phyloP scores from a whole-genome alignment of 1,284 basidiomycete genomes.

The Trichosporon sp. region DNA sequence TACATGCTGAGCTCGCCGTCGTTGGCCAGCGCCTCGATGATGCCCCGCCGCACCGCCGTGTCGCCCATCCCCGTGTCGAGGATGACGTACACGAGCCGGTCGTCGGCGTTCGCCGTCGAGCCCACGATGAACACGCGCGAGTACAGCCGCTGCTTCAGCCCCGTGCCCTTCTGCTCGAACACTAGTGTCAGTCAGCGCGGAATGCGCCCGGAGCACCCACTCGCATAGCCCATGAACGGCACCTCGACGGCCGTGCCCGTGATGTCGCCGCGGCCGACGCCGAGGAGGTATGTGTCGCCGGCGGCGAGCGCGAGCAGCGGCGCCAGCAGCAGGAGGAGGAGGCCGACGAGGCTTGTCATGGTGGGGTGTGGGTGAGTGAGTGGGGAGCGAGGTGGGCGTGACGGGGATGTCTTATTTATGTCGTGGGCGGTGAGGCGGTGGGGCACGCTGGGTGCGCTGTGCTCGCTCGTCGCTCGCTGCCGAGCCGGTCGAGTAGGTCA shows the following conservation, averaged over 20 bases:
- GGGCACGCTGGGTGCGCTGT: background rate
- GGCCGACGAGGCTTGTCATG: background rate
- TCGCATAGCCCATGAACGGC: conserved; percentile 15
- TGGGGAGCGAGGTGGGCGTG: background rate
- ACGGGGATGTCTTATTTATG: background rate
- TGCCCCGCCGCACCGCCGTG: conserved; percentile 11
- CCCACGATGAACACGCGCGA: conserved; percentile 17
- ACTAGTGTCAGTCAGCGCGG: background rate
- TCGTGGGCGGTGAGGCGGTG: no score
- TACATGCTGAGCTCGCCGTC: conserved; percentile 1
- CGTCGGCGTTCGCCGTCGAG: background rate
- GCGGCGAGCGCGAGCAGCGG: background rate
- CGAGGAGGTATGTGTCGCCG: conserved; percentile 19
- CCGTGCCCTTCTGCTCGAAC: conserved; percentile 14
- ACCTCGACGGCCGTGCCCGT: conserved; percentile 17
- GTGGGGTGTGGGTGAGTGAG: background rate
- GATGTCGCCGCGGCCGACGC: conserved; percentile 18
- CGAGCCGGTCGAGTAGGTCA: background rate
- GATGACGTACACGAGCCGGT: conserved; percentile 15
- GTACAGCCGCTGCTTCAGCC: conserved; percentile 14
- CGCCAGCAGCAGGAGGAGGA: background rate
- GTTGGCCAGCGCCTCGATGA: conserved; percentile 10
- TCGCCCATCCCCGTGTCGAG: conserved; percentile 12
- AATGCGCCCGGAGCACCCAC: background rate
- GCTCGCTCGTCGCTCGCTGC: no score